Conservation (phyloP, 1,139 yeast species). For the Geotrichum histeridarum region DNA sequence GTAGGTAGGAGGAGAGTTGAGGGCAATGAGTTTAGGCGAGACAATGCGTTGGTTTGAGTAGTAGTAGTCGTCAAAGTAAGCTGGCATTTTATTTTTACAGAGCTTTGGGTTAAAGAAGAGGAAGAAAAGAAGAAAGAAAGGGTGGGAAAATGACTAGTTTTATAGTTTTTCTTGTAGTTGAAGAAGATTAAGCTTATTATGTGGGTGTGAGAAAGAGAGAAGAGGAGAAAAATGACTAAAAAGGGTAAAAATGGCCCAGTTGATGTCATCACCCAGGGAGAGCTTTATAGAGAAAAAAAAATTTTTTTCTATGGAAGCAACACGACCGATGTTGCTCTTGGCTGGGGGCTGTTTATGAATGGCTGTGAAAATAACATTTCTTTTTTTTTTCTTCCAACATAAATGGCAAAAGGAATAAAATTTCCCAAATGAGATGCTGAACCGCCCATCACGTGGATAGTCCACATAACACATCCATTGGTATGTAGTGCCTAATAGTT, state of each 20-base stretch:
- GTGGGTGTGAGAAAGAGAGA: too few species aligned
- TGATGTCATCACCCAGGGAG: too few species aligned
- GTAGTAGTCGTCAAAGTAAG: background rate
- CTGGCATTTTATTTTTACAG: background rate
- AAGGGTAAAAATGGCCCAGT: too few species aligned
- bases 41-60: background rate
- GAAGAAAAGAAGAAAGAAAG: background rate
- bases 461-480: background rate
- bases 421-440: background rate
- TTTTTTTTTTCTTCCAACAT: background rate
- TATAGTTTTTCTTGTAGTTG: too few species aligned
- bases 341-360: too few species aligned
- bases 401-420: background rate
- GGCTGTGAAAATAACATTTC: too few species aligned
- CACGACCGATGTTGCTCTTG: too few species aligned
- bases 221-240: too few species aligned
- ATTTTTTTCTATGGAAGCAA: too few species aligned
- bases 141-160: background rate
- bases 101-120: background rate
- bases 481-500: too few species aligned
- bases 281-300: too few species aligned
- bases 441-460: conserved; percentile 1
- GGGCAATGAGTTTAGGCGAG: background rate
- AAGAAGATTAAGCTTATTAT: too few species aligned
- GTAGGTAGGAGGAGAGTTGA: background rate